phyloP scores from a whole-genome alignment of 306 rosid species.

The Psophocarpus tetragonolobus region DNA sequence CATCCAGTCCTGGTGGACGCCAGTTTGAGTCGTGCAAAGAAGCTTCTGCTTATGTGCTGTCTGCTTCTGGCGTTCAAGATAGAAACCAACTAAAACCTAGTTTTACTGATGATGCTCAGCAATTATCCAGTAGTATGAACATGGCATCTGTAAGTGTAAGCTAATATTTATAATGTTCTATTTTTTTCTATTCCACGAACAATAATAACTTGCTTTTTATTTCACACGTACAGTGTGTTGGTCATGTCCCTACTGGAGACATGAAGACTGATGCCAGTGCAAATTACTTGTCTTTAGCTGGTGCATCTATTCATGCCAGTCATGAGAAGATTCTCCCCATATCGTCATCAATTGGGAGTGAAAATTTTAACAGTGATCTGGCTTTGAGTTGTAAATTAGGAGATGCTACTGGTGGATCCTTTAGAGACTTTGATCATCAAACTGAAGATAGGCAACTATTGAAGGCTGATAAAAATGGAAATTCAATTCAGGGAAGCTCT shows the following conservation, averaged over 20 bases:
- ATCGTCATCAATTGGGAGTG: slow-evolving; percentile 38
- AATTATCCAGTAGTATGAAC: slow-evolving; percentile 36
- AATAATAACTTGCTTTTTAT: slow-evolving; percentile 5
- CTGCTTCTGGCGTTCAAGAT: slow-evolving; percentile 46
- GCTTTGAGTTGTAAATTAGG: slow-evolving; percentile 34
- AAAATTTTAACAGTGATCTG: slow-evolving; percentile 32
- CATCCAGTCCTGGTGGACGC: slow-evolving; percentile 78
- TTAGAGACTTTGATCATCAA: slow-evolving; percentile 27
- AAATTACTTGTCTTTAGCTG: slow-evolving; percentile 31
- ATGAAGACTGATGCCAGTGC: slow-evolving; percentile 42
- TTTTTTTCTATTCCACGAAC: slow-evolving; percentile 2
- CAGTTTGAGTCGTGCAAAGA: slow-evolving; percentile 77
- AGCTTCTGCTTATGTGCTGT: slow-evolving; percentile 58
- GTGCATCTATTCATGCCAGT: slow-evolving; percentile 30
- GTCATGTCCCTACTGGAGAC: slow-evolving; percentile 36
- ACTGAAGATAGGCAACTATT: slow-evolving; percentile 33
- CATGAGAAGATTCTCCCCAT: slow-evolving; percentile 37
- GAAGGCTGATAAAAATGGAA: slow-evolving; percentile 35
- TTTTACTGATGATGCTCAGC: slow-evolving; percentile 44
- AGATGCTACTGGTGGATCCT: slow-evolving; percentile 30
- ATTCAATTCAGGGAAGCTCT: slow-evolving; percentile 37
- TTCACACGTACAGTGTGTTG: slow-evolving; percentile 41
- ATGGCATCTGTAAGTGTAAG: slow-evolving; percentile 58
- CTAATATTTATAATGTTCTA: slow-evolving; percentile 20
- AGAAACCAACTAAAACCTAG: slow-evolving; percentile 35